Evolutionary conservation across 768 basidiomycete genomes (phyloP).

Genomic region (Panaeolus cyanescens): DNA sequence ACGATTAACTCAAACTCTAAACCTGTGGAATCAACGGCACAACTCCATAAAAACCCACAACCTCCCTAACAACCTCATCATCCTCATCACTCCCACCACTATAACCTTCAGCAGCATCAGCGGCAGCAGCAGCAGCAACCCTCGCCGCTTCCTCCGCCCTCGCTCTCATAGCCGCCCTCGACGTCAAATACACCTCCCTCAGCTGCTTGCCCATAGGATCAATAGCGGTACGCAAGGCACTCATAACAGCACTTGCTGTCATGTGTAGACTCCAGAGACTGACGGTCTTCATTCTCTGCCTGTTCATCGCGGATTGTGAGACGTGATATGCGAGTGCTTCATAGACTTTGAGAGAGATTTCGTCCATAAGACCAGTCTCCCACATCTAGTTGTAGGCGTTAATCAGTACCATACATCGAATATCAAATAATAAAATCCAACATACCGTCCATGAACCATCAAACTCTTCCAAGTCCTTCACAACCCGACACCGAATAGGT

Average conservation of each 20-base stretch:
- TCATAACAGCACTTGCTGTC: constrained; percentile 86
- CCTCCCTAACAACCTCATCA: neutral
- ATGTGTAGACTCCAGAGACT: constrained; percentile 94
- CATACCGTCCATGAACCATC: constrained; percentile 96
- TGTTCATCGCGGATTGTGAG: constrained; percentile 84
- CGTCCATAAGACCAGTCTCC: constrained; percentile 94
- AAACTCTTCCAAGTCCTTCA: constrained; percentile 83
- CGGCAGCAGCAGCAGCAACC: neutral
- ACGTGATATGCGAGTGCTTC: constrained; percentile 96
- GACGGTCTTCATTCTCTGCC: constrained; percentile 83
- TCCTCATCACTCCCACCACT: neutral
- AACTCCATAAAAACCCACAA: neutral
- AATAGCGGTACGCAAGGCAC: constrained; percentile 72
- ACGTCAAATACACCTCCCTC: constrained; percentile 42
- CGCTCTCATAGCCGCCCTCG: neutral
- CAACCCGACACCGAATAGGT: constrained; percentile 89
- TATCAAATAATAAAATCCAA: constrained; percentile 16
- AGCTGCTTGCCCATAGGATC: constrained; percentile 63
- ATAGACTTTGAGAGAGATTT: constrained; percentile 88
- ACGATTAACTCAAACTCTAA: neutral
- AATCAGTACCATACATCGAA: constrained; percentile 14
- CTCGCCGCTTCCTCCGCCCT: neutral
- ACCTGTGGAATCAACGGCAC: neutral
- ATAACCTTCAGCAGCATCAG: neutral
- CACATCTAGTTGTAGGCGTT: constrained; percentile 62